Evolutionary conservation across 2,329 filamentous ascomycete genomes (phyloP).

Genomic region (Byssothecium circinans): DNA sequence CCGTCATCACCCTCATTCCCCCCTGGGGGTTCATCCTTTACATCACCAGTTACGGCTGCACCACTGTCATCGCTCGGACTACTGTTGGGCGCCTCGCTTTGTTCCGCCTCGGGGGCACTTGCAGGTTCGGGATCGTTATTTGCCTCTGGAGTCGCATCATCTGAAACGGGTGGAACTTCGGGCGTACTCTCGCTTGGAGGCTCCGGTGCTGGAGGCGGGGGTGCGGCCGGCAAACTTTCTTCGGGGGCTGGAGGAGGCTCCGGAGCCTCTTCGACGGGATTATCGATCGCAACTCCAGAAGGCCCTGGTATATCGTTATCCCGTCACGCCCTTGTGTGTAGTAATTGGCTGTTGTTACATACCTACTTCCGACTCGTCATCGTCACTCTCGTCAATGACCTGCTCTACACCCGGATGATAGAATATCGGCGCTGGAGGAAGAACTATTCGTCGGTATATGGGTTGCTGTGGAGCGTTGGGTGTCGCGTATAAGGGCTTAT

Average conservation of each 20-base stretch:
- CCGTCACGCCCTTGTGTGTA: slow-evolving; percentile 1
- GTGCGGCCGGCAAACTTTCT: slow-evolving; percentile 7
- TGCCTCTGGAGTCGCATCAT: slow-evolving; percentile 7
- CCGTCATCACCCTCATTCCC: slow-evolving; percentile 4
- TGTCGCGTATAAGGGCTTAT: slow-evolving; percentile 19
- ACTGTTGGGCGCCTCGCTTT: slow-evolving; percentile 5
- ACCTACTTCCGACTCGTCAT: slow-evolving; percentile 22
- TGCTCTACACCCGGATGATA: slow-evolving; percentile 28
- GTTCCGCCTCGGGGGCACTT: slow-evolving; percentile 3
- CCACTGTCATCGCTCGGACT: slow-evolving; percentile 12
- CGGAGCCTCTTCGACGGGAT: slow-evolving; percentile 14
- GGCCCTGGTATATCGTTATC: slow-evolving; percentile 25
- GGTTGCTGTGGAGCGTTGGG: slow-evolving; percentile 18
- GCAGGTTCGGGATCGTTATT: slow-evolving; percentile 5
- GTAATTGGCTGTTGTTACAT: slow-evolving; percentile 2
- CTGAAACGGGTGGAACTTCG: slow-evolving; percentile 7
- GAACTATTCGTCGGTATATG: slow-evolving; percentile 27
- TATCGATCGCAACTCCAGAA: slow-evolving; percentile 20
- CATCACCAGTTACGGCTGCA: slow-evolving; percentile 18
- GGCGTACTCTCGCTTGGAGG: slow-evolving; percentile 7
- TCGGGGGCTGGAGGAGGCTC: slow-evolving; percentile 9
- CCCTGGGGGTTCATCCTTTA: slow-evolving; percentile 31
- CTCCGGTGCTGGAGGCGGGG: slow-evolving; percentile 19
- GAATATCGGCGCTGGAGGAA: slow-evolving; percentile 24
- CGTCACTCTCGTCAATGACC: slow-evolving; percentile 21